Percentiles rank a stretch among this genome's conserved stretches.
phyloP scores from a whole-genome alignment of 805 yeast species.

The Candida silvatica region DNA sequence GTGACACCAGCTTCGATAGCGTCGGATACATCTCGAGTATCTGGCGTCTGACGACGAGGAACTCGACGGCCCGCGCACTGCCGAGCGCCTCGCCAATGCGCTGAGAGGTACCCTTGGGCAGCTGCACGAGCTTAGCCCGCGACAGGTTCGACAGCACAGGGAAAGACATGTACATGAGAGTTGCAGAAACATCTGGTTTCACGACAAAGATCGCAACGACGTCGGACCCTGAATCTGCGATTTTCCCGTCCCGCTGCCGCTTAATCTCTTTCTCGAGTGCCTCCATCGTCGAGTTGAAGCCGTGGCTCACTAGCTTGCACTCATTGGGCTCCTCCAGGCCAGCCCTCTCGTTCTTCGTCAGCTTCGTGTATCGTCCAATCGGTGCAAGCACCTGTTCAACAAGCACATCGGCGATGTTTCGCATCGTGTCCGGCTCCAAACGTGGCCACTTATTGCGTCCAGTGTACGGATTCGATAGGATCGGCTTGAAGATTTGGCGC shows the following conservation, averaged over 20 bases:
- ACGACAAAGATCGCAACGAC: conserved; percentile 1
- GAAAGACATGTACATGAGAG: conserved; percentile 47
- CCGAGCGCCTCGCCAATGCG: conserved; percentile 12
- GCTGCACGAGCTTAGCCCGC: conserved; percentile 47
- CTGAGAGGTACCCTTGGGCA: conserved; percentile 39
- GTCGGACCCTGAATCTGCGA: neutral
- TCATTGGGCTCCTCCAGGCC: conserved; percentile 19
- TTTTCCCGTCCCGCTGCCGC: conserved; percentile 6
- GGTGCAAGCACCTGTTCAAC: conserved; percentile 6
- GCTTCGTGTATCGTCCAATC: conserved; percentile 11
- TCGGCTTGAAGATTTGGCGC: conserved; percentile 57
- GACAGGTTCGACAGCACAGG: conserved; percentile 49
- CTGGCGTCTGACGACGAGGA: conserved; percentile 12
- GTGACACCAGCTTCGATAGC: conserved; percentile 10
- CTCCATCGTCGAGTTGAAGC: conserved; percentile 49
- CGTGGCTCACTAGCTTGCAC: conserved; percentile 25
- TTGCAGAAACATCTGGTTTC: conserved; percentile 21
- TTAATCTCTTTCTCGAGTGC: conserved; percentile 36
- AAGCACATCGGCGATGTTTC: conserved; percentile 20
- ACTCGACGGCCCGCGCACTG: conserved; percentile 7
- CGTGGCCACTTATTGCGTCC: conserved; percentile 33
- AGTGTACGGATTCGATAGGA: conserved; percentile 56
- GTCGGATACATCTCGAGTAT: conserved; percentile 7
- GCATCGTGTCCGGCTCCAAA: conserved; percentile 24
- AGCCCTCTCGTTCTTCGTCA: conserved; percentile 12